Conservation (phyloP, 1,284 basidiomycete genomes). For the Tremellales sp. region DNA sequence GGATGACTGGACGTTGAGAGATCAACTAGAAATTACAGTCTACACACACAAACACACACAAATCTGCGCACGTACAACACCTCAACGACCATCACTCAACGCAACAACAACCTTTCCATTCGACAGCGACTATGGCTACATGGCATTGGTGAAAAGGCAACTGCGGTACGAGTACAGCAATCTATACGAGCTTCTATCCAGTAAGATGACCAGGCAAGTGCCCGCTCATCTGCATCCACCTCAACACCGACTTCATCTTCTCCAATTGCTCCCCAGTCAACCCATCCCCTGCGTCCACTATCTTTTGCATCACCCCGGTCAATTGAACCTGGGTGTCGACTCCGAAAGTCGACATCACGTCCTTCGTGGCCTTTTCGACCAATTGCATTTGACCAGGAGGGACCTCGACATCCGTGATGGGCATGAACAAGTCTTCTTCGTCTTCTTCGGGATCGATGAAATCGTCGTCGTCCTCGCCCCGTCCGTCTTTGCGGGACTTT, state of each 20-base stretch:
- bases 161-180: no score
- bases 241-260: slow-evolving; percentile 7
- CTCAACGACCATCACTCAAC: no score
- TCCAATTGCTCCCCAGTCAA: slow-evolving; percentile 17
- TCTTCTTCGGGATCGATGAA: slow-evolving; percentile 10
- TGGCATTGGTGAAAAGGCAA: no score
- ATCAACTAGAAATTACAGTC: no score
- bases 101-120: no score
- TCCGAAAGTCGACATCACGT: slow-evolving; percentile 16
- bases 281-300: slow-evolving; percentile 17
- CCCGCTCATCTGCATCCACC: background rate
- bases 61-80: no score
- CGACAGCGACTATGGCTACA: no score
- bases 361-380: slow-evolving; percentile 10
- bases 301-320: slow-evolving; percentile 17
- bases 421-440: slow-evolving; percentile 17
- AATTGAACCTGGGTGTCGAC: slow-evolving; percentile 16
- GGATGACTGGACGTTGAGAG: no score
- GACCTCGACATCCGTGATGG: slow-evolving; percentile 14
- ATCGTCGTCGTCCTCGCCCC: background rate
- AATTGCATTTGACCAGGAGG: slow-evolving; percentile 11
- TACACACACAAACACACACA: no score
- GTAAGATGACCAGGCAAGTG: background rate
- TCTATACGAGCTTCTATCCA: no score
- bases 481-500: background rate